These are phyloP conservation scores for Echeveria elegans DNA, from an alignment of 164 flowering plant species.

Conservation along the genomic window DNA sequence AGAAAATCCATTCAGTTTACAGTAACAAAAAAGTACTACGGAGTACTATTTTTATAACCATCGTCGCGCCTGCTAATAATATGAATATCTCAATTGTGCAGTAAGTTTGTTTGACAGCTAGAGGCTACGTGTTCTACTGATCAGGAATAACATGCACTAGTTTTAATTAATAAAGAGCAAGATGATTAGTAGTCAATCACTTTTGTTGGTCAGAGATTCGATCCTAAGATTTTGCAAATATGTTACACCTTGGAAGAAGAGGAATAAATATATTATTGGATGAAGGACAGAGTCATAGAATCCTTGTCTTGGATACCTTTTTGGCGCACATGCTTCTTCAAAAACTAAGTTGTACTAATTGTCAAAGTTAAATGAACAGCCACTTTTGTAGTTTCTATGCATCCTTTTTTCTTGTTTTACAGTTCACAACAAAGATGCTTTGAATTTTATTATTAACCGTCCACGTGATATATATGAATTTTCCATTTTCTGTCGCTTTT, in stretches of 20 bases:
- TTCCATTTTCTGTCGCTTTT: no score
- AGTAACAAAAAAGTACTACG: no score
- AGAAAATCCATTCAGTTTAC: no score
- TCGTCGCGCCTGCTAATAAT: no score
- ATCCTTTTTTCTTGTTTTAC: neutral
- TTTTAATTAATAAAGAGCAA: neutral
- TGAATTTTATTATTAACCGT: neutral
- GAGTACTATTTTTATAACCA: no score
- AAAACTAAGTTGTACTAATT: neutral
- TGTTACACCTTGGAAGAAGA: neutral
- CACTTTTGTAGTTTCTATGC: neutral
- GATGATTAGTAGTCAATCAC: neutral
- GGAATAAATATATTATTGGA: neutral
- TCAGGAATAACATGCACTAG: neutral
- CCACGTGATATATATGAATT: no score
- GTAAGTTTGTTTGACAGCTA: neutral
- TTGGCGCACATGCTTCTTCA: conserved; percentile 1
- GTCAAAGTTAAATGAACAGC: neutral
- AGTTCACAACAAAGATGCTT: neutral
- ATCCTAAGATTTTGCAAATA: neutral
- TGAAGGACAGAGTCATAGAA: neutral
- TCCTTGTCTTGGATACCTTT: neutral
- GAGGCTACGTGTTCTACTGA: neutral
- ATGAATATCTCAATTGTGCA: no score
- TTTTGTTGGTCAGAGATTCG: conserved; percentile 2